Conservation (phyloP, 768 basidiomycete species). For the Pleurotus djamor region DNA sequence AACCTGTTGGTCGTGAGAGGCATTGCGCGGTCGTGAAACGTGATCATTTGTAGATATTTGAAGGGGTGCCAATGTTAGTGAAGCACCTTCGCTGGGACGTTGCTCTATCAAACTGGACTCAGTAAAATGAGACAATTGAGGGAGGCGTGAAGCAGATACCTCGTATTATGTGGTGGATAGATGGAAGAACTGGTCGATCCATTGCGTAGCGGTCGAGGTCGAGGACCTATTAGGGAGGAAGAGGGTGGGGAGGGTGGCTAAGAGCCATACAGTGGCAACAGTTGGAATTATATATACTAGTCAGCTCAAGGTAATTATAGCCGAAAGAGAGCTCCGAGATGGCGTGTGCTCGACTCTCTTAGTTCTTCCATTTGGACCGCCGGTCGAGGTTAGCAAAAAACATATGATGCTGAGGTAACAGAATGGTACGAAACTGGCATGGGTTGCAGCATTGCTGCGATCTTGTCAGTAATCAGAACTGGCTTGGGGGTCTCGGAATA, state of each 20-base stretch:
- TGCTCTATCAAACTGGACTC: neutral
- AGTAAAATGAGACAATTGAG: neutral
- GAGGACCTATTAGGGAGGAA: neutral
- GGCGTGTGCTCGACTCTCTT: constrained; percentile 3
- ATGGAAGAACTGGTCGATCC: constrained; percentile 7
- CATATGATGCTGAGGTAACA: constrained; percentile 7
- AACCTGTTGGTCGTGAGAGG: constrained; percentile 6
- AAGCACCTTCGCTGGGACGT: constrained; percentile 1
- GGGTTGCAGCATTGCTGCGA: constrained; percentile 4
- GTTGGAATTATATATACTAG: constrained; percentile 2
- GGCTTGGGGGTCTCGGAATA: constrained; percentile 1
- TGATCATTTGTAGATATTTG: constrained; percentile 5
- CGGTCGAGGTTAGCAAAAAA: constrained; percentile 7
- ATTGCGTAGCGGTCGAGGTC: neutral
- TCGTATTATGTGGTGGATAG: constrained; percentile 2
- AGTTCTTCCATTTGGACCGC: constrained; percentile 6
- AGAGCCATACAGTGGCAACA: neutral
- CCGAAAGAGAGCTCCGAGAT: constrained; percentile 6
- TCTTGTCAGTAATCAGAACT: constrained; percentile 1
- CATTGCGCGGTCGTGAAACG: constrained; percentile 4
- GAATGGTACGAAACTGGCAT: constrained; percentile 6
- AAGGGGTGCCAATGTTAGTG: constrained; percentile 4
- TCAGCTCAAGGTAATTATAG: neutral
- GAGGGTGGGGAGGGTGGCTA: neutral
- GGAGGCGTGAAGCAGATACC: neutral